Conservation (phyloP, 192 early-diverging fungal genomes). For the Backusella sp. region DNA sequence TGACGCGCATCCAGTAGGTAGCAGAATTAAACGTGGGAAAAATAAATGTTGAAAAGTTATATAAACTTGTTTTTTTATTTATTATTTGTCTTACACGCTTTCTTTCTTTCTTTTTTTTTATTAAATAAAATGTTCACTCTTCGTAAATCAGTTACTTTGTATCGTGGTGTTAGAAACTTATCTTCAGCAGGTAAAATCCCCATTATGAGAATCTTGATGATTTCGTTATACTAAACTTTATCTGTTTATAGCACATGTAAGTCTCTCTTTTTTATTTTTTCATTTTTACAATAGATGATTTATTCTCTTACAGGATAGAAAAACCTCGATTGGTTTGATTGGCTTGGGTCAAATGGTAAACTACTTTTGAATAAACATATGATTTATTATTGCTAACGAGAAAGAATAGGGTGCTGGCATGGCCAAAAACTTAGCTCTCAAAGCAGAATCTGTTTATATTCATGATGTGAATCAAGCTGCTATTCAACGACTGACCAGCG, state of each 20-base stretch:
- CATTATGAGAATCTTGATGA: not conserved
- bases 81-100: not conserved
- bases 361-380: not conserved
- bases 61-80: not conserved
- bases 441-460: constrained; percentile 61
- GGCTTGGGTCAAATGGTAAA: constrained; percentile 87
- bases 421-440: constrained; percentile 80
- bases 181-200: not conserved
- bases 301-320: not conserved
- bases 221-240: not conserved
- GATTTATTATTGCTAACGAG: too few species aligned
- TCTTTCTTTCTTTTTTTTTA: not conserved
- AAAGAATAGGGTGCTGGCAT: constrained; percentile 74
- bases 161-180: not conserved
- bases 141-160: constrained; percentile 3
- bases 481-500: constrained; percentile 53
- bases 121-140: not conserved
- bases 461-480: constrained; percentile 67
- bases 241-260: not conserved
- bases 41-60: not conserved
- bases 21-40: constrained; percentile 1
- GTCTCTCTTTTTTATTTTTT: not conserved
- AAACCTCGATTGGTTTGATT: constrained; percentile 72
- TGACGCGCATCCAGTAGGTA: not conserved
- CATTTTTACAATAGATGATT: not conserved